Conservation (phyloP, 768 basidiomycete genomes). For the Lenzites betulinus region DNA sequence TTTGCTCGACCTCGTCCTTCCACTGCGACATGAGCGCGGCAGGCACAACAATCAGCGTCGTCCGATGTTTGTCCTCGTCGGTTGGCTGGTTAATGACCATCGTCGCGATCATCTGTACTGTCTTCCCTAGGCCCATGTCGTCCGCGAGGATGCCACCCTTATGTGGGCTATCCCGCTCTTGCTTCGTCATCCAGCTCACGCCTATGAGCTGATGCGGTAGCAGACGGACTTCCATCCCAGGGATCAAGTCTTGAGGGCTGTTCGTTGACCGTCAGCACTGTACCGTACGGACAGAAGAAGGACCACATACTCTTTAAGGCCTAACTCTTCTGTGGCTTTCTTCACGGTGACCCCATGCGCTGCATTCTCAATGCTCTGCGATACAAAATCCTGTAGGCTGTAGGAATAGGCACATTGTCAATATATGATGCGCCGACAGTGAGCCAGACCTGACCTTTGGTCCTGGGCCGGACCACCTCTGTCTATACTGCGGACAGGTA, state of each 20-base stretch:
- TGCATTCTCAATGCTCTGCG: conserved; percentile 57
- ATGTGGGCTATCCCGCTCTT: conserved; percentile 49
- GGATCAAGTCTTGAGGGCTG: conserved; percentile 57
- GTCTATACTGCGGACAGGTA: conserved; percentile 52
- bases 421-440: too few relatives aligned
- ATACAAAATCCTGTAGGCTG: conserved; percentile 66
- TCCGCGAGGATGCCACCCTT: conserved; percentile 72
- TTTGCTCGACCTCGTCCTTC: conserved; percentile 72
- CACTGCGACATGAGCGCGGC: conserved; percentile 76
- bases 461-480: conserved; percentile 60
- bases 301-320: conserved; percentile 46
- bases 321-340: conserved; percentile 53
- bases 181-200: conserved; percentile 77
- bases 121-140: conserved; percentile 76
- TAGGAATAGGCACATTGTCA: neutral
- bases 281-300: neutral
- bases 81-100: conserved; percentile 68
- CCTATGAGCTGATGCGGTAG: conserved; percentile 78
- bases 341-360: conserved; percentile 54
- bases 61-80: conserved; percentile 46
- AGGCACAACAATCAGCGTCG: conserved; percentile 76
- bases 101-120: conserved; percentile 78
- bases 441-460: conserved; percentile 39
- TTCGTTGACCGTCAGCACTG: neutral
- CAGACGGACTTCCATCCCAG: conserved; percentile 69